phyloP scores from a whole-genome alignment of 805 yeast species.

The Sugiyamaella valdiviana region DNA sequence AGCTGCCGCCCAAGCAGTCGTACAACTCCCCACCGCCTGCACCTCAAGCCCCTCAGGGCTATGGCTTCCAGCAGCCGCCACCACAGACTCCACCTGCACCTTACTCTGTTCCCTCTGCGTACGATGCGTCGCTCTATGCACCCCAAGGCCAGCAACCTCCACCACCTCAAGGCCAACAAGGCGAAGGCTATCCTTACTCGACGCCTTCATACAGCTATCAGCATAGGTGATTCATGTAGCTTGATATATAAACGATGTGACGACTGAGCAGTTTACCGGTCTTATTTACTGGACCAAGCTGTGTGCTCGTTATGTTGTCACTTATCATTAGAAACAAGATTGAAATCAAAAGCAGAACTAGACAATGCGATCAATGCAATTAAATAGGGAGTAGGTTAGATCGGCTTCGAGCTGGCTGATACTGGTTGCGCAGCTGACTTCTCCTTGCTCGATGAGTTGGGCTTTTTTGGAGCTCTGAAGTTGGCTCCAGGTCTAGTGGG shows the following conservation, averaged over 20 bases:
- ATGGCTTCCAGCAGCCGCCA: background rate
- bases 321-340: too few species aligned
- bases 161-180: slow-evolving; percentile 8
- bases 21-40: slow-evolving; percentile 11
- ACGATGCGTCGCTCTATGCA: slow-evolving; percentile 43
- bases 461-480: background rate
- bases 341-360: too few species aligned
- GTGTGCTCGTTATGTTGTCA: too few species aligned
- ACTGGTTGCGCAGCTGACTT: too few species aligned
- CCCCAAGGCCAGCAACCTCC: slow-evolving; percentile 13
- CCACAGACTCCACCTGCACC: slow-evolving; percentile 8
- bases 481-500: background rate
- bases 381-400: too few species aligned
- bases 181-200: background rate
- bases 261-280: too few species aligned
- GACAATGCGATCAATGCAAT: too few species aligned
- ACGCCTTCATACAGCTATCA: background rate
- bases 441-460: too few species aligned
- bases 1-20: slow-evolving; percentile 25
- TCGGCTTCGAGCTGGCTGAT: too few species aligned
- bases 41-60: slow-evolving; percentile 9
- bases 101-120: slow-evolving; percentile 36
- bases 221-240: background rate
- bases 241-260: background rate
- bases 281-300: too few species aligned